A percentile compares a stretch with the other conserved stretches of the same genome.
phyloP scores from a whole-genome alignment of 2,329 filamentous ascomycete species.

The Colletotrichum sp. region DNA sequence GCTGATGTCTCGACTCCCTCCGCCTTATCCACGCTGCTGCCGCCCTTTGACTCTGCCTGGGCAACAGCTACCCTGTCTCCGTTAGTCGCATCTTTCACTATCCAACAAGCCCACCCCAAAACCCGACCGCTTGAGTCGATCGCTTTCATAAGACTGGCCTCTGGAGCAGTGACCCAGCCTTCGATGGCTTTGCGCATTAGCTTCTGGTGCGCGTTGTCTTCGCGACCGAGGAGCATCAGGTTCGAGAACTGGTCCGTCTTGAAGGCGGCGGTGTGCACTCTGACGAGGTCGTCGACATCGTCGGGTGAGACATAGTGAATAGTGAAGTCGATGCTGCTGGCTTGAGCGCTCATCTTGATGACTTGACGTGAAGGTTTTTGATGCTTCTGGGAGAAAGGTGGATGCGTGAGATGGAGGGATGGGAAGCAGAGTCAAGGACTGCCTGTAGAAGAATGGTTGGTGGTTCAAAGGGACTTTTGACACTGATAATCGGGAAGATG shows the following conservation, averaged over 20 bases:
- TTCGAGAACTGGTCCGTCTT: slow-evolving; percentile 4
- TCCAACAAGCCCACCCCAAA: slow-evolving; percentile 1
- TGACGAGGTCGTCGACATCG: background rate
- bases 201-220: background rate
- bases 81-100: background rate
- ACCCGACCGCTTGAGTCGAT: background rate
- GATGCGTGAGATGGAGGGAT: background rate
- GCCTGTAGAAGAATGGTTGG: background rate
- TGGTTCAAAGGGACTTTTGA: background rate
- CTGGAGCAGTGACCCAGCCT: background rate
- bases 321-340: background rate
- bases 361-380: background rate
- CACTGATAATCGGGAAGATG: background rate
- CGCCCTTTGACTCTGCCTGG: background rate
- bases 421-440: background rate
- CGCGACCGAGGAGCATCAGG: slow-evolving; percentile 6
- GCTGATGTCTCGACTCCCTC: background rate
- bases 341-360: background rate
- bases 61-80: background rate
- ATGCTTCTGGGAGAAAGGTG: background rate
- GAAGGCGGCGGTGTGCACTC: background rate
- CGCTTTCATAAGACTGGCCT: background rate
- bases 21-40: too few species aligned
- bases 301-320: background rate
- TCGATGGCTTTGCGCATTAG: background rate